phyloP scores from a whole-genome alignment of 1,139 yeast species.

The Diutina scorzettiae region DNA sequence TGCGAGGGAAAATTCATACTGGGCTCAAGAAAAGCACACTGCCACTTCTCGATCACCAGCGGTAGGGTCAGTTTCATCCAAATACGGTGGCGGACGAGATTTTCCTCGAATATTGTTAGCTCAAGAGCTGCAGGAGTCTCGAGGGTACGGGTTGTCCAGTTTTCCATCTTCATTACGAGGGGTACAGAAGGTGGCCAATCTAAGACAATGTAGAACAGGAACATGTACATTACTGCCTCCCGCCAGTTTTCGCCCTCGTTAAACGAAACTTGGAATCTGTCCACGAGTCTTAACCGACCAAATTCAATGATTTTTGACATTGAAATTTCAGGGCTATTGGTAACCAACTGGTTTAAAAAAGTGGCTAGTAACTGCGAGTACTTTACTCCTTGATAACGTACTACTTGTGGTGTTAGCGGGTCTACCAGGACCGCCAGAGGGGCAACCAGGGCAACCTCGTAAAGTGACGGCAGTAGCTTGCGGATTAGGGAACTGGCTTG shows the following conservation, averaged over 20 bases:
- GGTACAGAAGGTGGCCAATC: background rate
- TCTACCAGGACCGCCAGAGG: background rate
- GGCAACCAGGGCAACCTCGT: constrained; percentile 3
- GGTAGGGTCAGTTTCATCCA: constrained; percentile 3
- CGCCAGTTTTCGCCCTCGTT: background rate
- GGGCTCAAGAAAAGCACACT: constrained; percentile 2
- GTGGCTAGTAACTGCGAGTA: background rate
- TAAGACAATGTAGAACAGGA: background rate
- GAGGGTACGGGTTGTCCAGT: background rate
- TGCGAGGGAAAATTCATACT: background rate
- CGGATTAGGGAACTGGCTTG: no score
- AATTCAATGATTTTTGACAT: background rate
- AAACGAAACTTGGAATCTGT: background rate
- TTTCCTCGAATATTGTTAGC: background rate
- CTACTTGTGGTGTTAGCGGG: background rate
- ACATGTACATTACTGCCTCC: background rate
- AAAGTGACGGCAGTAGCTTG: no score
- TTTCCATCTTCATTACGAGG: background rate
- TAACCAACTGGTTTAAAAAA: background rate
- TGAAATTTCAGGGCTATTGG: background rate
- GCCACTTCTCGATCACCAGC: constrained; percentile 5
- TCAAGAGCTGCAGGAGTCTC: background rate
- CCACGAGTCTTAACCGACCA: background rate
- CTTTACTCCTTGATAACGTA: background rate
- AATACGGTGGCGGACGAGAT: background rate